These are phyloP conservation scores for Auriscalpium microsporum DNA, from an alignment of 768 basidiomycete species.

Conservation along the genomic window DNA sequence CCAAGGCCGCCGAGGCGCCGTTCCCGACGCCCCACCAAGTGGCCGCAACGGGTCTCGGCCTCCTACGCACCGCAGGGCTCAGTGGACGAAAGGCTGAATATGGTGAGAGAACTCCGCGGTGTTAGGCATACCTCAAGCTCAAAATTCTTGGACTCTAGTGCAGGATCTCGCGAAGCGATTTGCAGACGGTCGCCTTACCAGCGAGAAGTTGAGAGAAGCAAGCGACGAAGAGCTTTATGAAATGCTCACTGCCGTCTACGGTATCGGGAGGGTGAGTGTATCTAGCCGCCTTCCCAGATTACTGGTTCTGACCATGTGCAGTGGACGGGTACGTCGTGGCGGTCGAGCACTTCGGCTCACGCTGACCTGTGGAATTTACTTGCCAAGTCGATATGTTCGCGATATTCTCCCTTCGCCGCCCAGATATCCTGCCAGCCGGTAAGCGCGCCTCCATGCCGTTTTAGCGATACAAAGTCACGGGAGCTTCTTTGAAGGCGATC, in stretches of 20 bases:
- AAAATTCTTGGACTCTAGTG: slow-evolving; percentile 34
- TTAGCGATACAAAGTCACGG: slow-evolving; percentile 18
- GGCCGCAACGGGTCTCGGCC: slow-evolving; percentile 44
- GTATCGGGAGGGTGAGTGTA: slow-evolving; percentile 60
- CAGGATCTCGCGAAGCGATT: slow-evolving; percentile 74
- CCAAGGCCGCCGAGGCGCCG: slow-evolving; percentile 15
- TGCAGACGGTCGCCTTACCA: slow-evolving; percentile 70
- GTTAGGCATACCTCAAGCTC: not conserved
- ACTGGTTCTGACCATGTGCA: slow-evolving; percentile 13
- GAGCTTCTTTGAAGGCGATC: slow-evolving; percentile 45
- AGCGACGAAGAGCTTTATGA: slow-evolving; percentile 69
- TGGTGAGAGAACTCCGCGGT: slow-evolving; percentile 34
- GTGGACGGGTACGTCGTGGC: slow-evolving; percentile 49
- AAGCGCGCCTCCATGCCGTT: slow-evolving; percentile 2
- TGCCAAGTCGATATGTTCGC: slow-evolving; percentile 81
- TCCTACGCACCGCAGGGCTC: slow-evolving; percentile 66
- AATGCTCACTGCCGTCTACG: slow-evolving; percentile 70
- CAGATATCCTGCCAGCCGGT: slow-evolving; percentile 68
- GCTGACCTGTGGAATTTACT: not conserved
- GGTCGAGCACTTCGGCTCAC: not conserved
- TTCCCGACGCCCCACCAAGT: slow-evolving; percentile 75
- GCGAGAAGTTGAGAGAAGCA: slow-evolving; percentile 59
- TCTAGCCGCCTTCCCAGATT: not conserved
- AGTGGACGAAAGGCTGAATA: slow-evolving; percentile 88
- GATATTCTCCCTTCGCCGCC: slow-evolving; percentile 79